Conservation (phyloP, 345 rosid genomes). For the Combretum micranthum region DNA sequence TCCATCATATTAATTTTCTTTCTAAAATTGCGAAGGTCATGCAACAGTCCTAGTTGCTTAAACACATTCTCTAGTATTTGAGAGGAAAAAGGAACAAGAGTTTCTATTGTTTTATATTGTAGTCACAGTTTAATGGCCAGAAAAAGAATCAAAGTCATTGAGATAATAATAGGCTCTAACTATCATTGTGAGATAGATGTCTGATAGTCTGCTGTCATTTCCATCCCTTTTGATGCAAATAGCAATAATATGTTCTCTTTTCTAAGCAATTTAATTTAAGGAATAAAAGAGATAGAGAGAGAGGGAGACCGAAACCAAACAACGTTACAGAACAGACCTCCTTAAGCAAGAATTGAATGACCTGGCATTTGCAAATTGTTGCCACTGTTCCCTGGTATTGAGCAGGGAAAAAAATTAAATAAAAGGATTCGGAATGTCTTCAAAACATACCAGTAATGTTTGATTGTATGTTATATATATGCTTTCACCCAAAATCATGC, state of each 20-base stretch:
- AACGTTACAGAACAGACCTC: slow-evolving; percentile 43
- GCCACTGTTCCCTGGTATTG: slow-evolving; percentile 71
- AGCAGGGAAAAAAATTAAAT: slow-evolving; percentile 66
- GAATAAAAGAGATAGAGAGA: neutral
- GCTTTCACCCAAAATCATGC: no score
- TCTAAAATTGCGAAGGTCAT: no score
- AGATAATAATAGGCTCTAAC: slow-evolving; percentile 77
- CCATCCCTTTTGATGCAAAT: slow-evolving; percentile 93
- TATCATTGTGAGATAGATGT: slow-evolving; percentile 66
- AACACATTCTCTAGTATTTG: no score
- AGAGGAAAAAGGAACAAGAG: no score
- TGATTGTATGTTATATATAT: no score
- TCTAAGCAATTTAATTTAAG: neutral
- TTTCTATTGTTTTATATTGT: no score
- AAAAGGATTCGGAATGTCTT: slow-evolving; percentile 8
- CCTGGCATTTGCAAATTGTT: slow-evolving; percentile 61
- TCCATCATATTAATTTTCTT: no score
- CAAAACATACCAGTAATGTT: slow-evolving; percentile 2
- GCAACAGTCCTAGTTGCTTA: no score
- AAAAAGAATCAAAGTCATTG: slow-evolving; percentile 91
- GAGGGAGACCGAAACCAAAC: neutral
- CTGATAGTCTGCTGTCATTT: slow-evolving; percentile 49
- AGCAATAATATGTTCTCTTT: slow-evolving; percentile 59
- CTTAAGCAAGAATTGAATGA: slow-evolving; percentile 73
- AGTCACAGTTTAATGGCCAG: no score